Conservation (phyloP, 441 rosid species). For the Populus trichocarpa region DNA sequence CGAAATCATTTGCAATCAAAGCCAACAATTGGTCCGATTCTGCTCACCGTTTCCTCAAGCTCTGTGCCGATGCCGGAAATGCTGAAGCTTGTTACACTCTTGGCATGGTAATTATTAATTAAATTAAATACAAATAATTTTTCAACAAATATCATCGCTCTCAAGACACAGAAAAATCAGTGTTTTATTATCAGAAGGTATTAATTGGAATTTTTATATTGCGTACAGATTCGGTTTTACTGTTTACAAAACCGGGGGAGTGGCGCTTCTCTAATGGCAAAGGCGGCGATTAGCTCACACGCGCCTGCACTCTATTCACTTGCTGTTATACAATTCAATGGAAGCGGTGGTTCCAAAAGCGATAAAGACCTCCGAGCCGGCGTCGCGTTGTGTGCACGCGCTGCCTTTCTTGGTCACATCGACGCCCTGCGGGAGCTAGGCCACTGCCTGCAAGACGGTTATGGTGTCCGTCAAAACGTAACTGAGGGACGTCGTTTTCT, state of each 20-base stretch:
- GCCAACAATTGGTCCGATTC: slow-evolving; percentile 74
- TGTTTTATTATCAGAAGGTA: not conserved
- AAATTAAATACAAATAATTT: not conserved
- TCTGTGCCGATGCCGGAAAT: slow-evolving; percentile 78
- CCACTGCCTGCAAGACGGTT: slow-evolving; percentile 94
- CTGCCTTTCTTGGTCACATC: slow-evolving; percentile 80
- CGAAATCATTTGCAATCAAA: slow-evolving; percentile 50
- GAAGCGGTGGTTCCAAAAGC: slow-evolving; percentile 89
- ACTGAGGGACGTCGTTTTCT: slow-evolving; percentile 81
- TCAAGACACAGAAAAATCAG: not conserved
- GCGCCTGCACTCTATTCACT: slow-evolving; percentile 80
- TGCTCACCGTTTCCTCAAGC: slow-evolving; percentile 70
- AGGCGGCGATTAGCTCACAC: slow-evolving; percentile 82
- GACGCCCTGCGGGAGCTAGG: slow-evolving; percentile 91
- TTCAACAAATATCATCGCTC: not conserved
- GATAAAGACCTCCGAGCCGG: slow-evolving; percentile 91
- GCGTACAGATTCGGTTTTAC: slow-evolving; percentile 81
- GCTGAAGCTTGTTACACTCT: slow-evolving; percentile 85
- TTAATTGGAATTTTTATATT: not conserved
- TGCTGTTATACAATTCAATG: slow-evolving; percentile 89
- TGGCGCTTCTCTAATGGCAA: slow-evolving; percentile 93
- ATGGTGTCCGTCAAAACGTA: slow-evolving; percentile 82
- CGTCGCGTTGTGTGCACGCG: slow-evolving; percentile 84
- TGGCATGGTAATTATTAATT: slow-evolving; percentile 59
- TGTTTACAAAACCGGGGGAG: slow-evolving; percentile 83